Conservation (phyloP, 495 filamentous ascomycete genomes). For the Lichenothelia convexa region DNA sequence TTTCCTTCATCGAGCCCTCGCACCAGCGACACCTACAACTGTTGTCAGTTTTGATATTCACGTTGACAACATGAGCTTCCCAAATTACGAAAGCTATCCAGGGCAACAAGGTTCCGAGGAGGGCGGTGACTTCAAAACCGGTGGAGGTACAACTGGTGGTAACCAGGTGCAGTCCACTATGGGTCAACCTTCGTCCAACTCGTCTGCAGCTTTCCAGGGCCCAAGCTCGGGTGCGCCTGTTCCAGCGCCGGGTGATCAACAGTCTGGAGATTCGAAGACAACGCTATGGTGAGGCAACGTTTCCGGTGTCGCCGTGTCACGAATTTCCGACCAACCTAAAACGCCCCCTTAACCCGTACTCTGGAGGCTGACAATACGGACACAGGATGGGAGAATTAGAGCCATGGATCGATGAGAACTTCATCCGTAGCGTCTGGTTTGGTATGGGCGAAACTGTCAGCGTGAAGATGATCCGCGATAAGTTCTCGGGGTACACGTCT, state of each 20-base stretch:
- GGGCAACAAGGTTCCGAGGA: conserved; percentile 18
- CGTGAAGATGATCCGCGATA: conserved; percentile 99
- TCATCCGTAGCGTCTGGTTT: conserved; percentile 86
- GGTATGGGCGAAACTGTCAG: conserved; percentile 85
- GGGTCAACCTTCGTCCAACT: conserved; percentile 33
- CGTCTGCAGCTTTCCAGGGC: conserved; percentile 34
- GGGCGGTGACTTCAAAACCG: conserved; percentile 9
- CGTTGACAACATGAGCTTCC: conserved; percentile 15
- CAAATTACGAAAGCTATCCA: conserved; percentile 14
- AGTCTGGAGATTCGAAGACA: conserved; percentile 52
- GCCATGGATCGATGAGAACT: conserved; percentile 98
- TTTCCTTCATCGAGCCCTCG: too few species aligned
- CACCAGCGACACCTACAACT: too few species aligned
- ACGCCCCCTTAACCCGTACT: background rate
- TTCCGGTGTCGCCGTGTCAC: conserved; percentile 22
- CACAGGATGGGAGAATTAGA: conserved; percentile 96
- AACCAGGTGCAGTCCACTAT: conserved; percentile 14
- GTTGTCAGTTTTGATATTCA: too few species aligned
- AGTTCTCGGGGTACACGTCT: conserved; percentile 80
- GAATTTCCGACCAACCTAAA: background rate
- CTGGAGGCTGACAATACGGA: background rate
- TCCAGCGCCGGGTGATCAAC: conserved; percentile 33
- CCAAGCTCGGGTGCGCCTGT: conserved; percentile 33
- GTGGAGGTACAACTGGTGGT: conserved; percentile 10
- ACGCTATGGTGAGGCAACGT: conserved; percentile 73